Evolutionary conservation across 2,329 filamentous ascomycete species (phyloP).

Genomic region (Clarireedia sp.): DNA sequence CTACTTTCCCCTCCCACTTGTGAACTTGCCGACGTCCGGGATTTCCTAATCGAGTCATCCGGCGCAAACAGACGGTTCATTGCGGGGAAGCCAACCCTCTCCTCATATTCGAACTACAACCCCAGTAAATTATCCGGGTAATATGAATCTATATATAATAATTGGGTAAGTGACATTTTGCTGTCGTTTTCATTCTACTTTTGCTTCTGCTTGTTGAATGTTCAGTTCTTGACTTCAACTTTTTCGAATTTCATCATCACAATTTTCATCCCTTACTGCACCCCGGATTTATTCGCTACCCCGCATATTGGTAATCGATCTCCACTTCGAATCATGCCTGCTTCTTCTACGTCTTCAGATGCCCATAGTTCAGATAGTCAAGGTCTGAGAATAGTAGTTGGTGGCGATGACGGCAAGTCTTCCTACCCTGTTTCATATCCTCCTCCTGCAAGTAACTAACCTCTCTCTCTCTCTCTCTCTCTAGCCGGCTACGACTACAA

Average conservation of each 20-base stretch:
- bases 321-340: background rate
- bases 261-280: background rate
- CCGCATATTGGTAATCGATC: slow-evolving; percentile 8
- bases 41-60: slow-evolving; percentile 6
- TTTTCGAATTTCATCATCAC: too few species aligned
- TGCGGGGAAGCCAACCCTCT: background rate
- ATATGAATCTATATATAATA: background rate
- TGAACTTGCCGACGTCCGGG: background rate
- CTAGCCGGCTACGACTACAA: slow-evolving; percentile 63
- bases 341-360: too few species aligned
- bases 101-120: background rate
- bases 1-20: background rate
- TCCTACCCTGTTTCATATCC: background rate
- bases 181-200: too few species aligned
- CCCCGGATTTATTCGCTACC: slow-evolving; percentile 5
- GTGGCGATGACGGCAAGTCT: background rate
- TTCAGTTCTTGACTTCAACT: too few species aligned
- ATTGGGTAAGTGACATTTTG: too few species aligned
- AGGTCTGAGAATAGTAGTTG: background rate
- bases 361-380: background rate
- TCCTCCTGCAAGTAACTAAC: background rate
- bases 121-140: background rate
- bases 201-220: too few species aligned
- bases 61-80: background rate
- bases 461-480: background rate